Percentiles rank a stretch among this genome's conserved stretches.
Conservation (phyloP, 306 rosid species). For the Acacia confusa region DNA sequence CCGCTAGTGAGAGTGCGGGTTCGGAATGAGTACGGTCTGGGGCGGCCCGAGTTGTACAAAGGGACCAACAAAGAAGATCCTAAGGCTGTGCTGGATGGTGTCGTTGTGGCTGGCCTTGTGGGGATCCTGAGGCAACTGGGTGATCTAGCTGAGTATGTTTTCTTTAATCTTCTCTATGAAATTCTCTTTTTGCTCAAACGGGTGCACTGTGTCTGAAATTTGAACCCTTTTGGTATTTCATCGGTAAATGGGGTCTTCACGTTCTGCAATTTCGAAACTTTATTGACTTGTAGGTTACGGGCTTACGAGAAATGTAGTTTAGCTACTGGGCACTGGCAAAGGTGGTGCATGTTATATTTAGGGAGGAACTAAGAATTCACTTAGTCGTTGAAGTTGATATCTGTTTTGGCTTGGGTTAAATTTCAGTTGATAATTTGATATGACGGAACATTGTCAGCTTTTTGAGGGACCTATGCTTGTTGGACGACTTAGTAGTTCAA, state of each 20-base stretch:
- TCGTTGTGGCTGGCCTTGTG: slow-evolving; percentile 91
- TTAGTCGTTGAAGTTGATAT: slow-evolving; percentile 6
- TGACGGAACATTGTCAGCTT: slow-evolving; percentile 18
- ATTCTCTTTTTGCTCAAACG: not conserved
- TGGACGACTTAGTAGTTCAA: slow-evolving; percentile 11
- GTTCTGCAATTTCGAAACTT: slow-evolving; percentile 28
- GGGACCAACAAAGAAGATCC: slow-evolving; percentile 75
- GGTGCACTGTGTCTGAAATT: slow-evolving; percentile 9
- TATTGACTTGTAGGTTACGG: slow-evolving; percentile 26
- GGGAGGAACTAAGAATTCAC: not conserved
- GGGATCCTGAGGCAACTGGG: slow-evolving; percentile 98
- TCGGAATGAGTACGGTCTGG: slow-evolving; percentile 72
- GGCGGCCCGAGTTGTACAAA: slow-evolving; percentile 72
- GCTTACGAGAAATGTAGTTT: slow-evolving; percentile 26
- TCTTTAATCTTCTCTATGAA: slow-evolving; percentile 27
- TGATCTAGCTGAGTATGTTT: slow-evolving; percentile 93
- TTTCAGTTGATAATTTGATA: slow-evolving; percentile 4
- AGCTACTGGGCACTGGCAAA: slow-evolving; percentile 17
- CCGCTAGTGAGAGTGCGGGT: slow-evolving; percentile 79
- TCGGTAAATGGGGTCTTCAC: slow-evolving; percentile 27
- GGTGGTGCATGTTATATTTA: slow-evolving; percentile 10
- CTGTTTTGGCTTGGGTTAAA: slow-evolving; percentile 32
- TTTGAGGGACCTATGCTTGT: slow-evolving; percentile 29
- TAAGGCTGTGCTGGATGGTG: slow-evolving; percentile 89
- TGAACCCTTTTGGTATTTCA: slow-evolving; percentile 18